Percentiles rank a stretch among this genome's conserved stretches.
Conservation (phyloP, 1,284 basidiomycete species). For the Mrakiaceae sp. region DNA sequence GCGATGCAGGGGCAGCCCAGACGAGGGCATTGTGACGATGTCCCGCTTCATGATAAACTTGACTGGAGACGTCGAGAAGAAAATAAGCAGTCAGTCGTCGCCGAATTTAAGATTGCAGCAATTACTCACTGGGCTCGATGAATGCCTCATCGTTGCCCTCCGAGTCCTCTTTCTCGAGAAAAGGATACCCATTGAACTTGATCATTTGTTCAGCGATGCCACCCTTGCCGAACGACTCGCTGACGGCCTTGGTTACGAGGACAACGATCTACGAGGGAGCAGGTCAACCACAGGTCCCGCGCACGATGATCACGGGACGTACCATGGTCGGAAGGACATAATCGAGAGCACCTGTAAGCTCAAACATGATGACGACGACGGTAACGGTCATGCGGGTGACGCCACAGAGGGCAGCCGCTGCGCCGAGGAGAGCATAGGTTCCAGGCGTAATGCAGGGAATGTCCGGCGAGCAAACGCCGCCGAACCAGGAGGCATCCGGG, state of each 20-base stretch:
- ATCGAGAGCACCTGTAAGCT: conserved; percentile 94
- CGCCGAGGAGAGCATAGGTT: conserved; percentile 90
- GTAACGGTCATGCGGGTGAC: conserved; percentile 95
- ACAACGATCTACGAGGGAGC: conserved; percentile 63
- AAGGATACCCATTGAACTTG: conserved; percentile 91
- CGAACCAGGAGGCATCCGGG: conserved; percentile 73
- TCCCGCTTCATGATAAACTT: conserved; percentile 79
- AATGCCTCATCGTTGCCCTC: conserved; percentile 86
- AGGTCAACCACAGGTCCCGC: too few species aligned
- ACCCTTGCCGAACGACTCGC: conserved; percentile 83
- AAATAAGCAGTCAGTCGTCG: too few species aligned
- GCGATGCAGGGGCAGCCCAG: conserved; percentile 62
- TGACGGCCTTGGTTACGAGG: conserved; percentile 90
- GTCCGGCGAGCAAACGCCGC: conserved; percentile 70
- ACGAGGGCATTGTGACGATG: conserved; percentile 57
- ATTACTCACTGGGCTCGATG: conserved; percentile 62
- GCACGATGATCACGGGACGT: background rate
- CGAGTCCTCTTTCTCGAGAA: conserved; percentile 73
- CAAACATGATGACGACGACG: conserved; percentile 99
- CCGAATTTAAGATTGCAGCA: background rate
- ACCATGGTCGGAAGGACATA: conserved; percentile 99
- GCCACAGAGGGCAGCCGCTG: conserved; percentile 86
- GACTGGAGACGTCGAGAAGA: conserved; percentile 42
- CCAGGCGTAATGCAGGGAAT: conserved; percentile 96
- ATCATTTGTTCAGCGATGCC: conserved; percentile 98